Evolutionary conservation across 192 early-diverging fungal genomes (phyloP), one percentile per base, ranked within the genome.

Genomic region (Podila minutissima): DNA sequence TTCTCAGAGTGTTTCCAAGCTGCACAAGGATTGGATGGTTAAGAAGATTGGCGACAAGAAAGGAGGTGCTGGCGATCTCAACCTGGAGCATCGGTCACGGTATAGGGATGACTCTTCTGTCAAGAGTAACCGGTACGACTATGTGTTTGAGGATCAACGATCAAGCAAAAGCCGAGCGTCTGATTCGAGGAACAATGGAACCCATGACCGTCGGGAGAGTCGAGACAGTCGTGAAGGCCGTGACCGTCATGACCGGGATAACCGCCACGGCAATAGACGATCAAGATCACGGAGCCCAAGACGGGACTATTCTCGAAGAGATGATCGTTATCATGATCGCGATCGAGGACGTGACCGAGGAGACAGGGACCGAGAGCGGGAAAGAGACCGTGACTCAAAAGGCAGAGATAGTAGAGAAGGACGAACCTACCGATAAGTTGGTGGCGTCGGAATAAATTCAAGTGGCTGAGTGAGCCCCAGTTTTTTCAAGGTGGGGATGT

Each of bases 1-100:
- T 71, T 99, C 97, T 31, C 97, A 99, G 85, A 93, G 92, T 57
- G 97, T 99, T 4, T 92, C 92, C 29, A 94, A 93, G 58, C 76
- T 96, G 19, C 92, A 95, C 82, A 87, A 88, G 55, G 92, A 92
- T 53, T 97, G 95, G 91, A 84, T 96, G 66, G 35, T 86, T 60
- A 88, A 89, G 71, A 83, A 85, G 17, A 64, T 83, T 31, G 75
- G 75, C 7, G 72, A 58, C n/a, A 62, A 83, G 26, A 59, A 62
- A 10, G 71, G 61, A 24, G 84, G 71, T 29, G 83, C 83, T 49
- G 88, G 83, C 13, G 87, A 84, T 59, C 82, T 84, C 46, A 82
- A 83, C 37, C 60, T 91, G 48, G 86, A 90, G 58, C 83, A 84
- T 50, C 70, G 82, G 17, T 88, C 87, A 28, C 63, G 84, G 61